Conservation (phyloP, 2,329 filamentous ascomycete species). For the Scedosporium minutisporum region DNA sequence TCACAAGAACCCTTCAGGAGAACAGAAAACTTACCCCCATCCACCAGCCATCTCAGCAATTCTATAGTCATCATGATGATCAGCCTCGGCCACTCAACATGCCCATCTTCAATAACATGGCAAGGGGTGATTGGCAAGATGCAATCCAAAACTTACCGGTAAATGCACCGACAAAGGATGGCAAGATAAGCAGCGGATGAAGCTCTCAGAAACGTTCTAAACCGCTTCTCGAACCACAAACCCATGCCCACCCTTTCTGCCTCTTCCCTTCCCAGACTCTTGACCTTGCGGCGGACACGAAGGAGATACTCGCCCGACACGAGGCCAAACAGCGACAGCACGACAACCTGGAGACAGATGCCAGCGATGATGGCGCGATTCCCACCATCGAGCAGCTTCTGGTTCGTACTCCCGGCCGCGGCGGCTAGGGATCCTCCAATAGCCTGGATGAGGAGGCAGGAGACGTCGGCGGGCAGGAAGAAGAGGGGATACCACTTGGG, state of each 20-base stretch:
- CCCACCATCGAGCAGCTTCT: constrained; percentile 30
- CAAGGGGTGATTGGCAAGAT: too few species aligned
- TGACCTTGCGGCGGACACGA: constrained; percentile 29
- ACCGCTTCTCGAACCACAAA: constrained; percentile 33
- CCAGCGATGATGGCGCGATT: constrained; percentile 45
- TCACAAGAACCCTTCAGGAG: not conserved
- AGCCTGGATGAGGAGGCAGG: constrained; percentile 49
- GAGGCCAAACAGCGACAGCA: constrained; percentile 35
- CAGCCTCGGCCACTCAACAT: not conserved
- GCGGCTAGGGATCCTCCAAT: constrained; percentile 48
- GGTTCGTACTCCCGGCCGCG: constrained; percentile 29
- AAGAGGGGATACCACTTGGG: constrained; percentile 44
- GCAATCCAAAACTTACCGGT: constrained; percentile 30
- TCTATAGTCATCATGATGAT: constrained; percentile 19
- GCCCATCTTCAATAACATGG: too few species aligned
- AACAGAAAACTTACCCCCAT: constrained; percentile 32
- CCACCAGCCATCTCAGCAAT: constrained; percentile 55
- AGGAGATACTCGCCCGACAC: constrained; percentile 35
- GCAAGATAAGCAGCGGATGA: constrained; percentile 33
- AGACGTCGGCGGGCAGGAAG: constrained; percentile 51
- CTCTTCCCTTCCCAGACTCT: constrained; percentile 17
- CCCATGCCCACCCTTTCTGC: constrained; percentile 19
- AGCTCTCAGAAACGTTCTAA: constrained; percentile 33
- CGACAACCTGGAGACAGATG: constrained; percentile 42
- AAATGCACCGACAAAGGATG: constrained; percentile 43